These are phyloP conservation scores for Candida broadrunensis DNA, from an alignment of 805 yeast genomes.

Conservation along the genomic window DNA sequence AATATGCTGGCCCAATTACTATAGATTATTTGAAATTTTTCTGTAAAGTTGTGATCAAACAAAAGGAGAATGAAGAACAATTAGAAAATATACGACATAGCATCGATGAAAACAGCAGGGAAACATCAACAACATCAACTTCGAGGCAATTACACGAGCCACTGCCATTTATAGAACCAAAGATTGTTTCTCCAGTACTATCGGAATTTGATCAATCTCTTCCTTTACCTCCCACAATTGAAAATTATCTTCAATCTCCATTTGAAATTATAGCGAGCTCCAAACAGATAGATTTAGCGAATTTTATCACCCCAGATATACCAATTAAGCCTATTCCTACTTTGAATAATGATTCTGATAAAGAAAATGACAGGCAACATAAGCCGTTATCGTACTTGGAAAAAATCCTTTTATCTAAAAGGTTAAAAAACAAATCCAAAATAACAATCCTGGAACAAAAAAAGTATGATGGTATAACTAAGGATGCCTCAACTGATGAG, in stretches of 20 bases:
- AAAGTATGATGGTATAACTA: no score
- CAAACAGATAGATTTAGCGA: no score
- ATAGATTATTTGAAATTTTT: constrained; percentile 33
- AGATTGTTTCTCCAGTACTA: constrained; percentile 8
- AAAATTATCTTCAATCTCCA: constrained; percentile 2
- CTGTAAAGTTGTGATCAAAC: constrained; percentile 23
- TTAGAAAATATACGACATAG: no score
- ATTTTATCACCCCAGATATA: no score
- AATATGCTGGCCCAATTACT: constrained; percentile 35
- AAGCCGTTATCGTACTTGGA: constrained; percentile 26
- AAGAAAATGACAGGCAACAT: neutral
- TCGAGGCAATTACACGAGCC: no score
- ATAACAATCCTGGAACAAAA: no score
- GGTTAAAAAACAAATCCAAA: neutral
- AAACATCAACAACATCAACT: no score
- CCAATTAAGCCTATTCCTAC: no score
- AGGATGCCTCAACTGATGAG: no score
- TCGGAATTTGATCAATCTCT: constrained; percentile 25
- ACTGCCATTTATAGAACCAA: constrained; percentile 2
- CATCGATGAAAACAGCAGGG: no score
- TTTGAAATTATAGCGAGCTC: neutral
- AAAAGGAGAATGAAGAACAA: constrained; percentile 5
- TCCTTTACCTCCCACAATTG: constrained; percentile 20
- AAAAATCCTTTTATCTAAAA: constrained; percentile 21
- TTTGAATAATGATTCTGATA: neutral